Conservation (phyloP, 805 yeast species). For the Metschnikowia amazonensis region DNA sequence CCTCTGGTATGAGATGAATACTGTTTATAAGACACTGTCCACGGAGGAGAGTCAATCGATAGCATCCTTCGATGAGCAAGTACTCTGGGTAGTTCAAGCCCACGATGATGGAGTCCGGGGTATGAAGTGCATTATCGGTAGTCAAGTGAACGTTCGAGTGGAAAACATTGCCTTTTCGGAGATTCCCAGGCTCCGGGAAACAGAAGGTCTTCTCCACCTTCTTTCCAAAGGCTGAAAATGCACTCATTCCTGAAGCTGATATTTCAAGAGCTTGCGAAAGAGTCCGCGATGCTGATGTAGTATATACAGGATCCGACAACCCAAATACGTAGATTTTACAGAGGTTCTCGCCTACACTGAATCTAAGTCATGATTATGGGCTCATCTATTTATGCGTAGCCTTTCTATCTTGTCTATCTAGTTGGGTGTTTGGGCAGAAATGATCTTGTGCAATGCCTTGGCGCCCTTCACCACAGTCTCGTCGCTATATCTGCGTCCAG, state of each 20-base stretch:
- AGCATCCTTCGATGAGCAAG: conserved; percentile 48
- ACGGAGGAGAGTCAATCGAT: conserved; percentile 36
- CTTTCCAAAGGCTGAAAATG: conserved; percentile 16
- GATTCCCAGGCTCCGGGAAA: conserved; percentile 10
- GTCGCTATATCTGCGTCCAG: conserved; percentile 19
- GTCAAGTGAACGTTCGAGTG: conserved; percentile 9
- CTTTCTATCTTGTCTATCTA: neutral
- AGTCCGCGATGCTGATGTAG: neutral
- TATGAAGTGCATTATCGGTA: conserved; percentile 11
- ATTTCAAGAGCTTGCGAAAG: neutral
- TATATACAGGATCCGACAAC: neutral
- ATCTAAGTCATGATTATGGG: no score
- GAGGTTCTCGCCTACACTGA: neutral
- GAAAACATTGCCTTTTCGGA: conserved; percentile 5
- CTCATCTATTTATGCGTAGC: no score
- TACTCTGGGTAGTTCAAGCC: conserved; percentile 44
- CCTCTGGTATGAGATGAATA: conserved; percentile 25
- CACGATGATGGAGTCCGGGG: conserved; percentile 19
- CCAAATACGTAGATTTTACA: no score
- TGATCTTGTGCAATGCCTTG: conserved; percentile 16
- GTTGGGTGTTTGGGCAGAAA: neutral
- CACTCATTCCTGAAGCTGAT: conserved; percentile 12
- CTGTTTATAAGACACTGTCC: conserved; percentile 49
- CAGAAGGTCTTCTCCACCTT: conserved; percentile 8
- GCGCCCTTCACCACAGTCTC: conserved; percentile 20